A percentile compares a stretch with the other conserved stretches of the same genome.
These are phyloP conservation scores for Scedosporium dehoogii DNA, from an alignment of 2,329 filamentous ascomycete species.

Conservation along the genomic window DNA sequence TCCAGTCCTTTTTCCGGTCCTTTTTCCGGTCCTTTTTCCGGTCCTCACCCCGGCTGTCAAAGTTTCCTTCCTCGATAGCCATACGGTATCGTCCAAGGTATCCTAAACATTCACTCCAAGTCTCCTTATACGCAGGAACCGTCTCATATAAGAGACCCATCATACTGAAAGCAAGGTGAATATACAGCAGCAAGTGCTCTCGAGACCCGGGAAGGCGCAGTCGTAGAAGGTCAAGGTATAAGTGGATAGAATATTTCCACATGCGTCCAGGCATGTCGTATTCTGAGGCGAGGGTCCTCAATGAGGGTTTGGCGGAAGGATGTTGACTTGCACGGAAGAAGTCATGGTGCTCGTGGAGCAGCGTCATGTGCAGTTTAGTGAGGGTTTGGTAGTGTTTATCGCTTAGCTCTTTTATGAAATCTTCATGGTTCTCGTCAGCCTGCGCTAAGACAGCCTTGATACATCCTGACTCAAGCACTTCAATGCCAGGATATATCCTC, in stretches of 20 bases:
- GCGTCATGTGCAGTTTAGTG: constrained; percentile 68
- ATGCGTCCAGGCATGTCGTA: constrained; percentile 89
- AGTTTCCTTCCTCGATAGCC: constrained; percentile 80
- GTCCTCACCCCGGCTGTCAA: constrained; percentile 46
- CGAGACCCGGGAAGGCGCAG: constrained; percentile 65
- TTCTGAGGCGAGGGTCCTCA: constrained; percentile 62
- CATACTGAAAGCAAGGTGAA: constrained; percentile 87
- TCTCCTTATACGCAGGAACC: constrained; percentile 71
- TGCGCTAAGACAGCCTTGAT: constrained; percentile 68
- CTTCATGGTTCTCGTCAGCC: constrained; percentile 19
- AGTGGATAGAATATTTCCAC: constrained; percentile 90
- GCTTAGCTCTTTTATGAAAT: constrained; percentile 32
- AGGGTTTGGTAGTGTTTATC: constrained; percentile 76
- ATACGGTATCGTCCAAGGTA: constrained; percentile 77
- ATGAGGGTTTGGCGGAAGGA: constrained; percentile 59
- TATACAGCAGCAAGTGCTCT: constrained; percentile 86
- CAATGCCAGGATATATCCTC: constrained; percentile 70
- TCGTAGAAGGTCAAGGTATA: constrained; percentile 67
- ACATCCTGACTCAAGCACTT: constrained; percentile 80
- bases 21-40: no score
- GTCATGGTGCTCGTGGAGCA: constrained; percentile 75
- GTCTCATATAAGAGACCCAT: constrained; percentile 82
- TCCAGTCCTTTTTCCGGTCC: no score
- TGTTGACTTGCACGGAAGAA: constrained; percentile 85
- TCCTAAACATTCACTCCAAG: constrained; percentile 88